Conservation (phyloP, 495 filamentous ascomycete genomes). For the Rostrohypoxylon terebratum region DNA sequence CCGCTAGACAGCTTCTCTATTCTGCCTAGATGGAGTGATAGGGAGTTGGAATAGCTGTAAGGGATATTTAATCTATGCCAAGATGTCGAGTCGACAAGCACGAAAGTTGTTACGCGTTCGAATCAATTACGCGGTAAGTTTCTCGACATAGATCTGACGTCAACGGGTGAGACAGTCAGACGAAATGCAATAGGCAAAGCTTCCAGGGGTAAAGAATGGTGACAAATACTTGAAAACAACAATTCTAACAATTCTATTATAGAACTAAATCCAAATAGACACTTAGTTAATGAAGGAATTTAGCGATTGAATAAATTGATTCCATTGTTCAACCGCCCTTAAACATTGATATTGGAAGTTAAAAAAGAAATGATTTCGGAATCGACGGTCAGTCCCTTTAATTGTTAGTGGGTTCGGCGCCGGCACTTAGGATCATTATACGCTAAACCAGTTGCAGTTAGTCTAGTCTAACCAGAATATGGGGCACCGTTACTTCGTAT, state of each 20-base stretch:
- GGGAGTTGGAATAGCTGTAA: not conserved
- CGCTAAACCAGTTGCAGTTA: not conserved
- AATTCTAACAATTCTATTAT: conserved; percentile 4
- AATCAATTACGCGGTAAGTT: not conserved
- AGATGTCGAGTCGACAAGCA: not conserved
- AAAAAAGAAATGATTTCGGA: conserved; percentile 4
- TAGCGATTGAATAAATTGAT: not conserved
- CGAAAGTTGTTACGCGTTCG: not conserved
- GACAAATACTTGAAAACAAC: not conserved
- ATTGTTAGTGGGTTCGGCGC: conserved; percentile 1
- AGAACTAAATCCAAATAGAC: not conserved
- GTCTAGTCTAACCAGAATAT: conserved; percentile 11
- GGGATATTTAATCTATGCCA: not conserved
- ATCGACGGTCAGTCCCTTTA: conserved; percentile 1
- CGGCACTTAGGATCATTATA: not conserved
- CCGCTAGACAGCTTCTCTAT: not conserved
- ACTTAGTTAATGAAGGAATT: not conserved
- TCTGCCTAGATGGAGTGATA: not conserved
- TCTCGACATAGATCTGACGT: conserved; percentile 3
- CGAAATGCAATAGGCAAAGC: not conserved
- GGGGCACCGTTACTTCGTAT: conserved; percentile 8
- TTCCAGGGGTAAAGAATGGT: not conserved
- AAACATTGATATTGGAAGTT: not conserved
- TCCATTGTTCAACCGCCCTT: not conserved
- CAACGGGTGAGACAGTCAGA: conserved; percentile 3